Evolutionary conservation across 768 basidiomycete genomes (phyloP).

Genomic region (Pisolithus tinctorius): DNA sequence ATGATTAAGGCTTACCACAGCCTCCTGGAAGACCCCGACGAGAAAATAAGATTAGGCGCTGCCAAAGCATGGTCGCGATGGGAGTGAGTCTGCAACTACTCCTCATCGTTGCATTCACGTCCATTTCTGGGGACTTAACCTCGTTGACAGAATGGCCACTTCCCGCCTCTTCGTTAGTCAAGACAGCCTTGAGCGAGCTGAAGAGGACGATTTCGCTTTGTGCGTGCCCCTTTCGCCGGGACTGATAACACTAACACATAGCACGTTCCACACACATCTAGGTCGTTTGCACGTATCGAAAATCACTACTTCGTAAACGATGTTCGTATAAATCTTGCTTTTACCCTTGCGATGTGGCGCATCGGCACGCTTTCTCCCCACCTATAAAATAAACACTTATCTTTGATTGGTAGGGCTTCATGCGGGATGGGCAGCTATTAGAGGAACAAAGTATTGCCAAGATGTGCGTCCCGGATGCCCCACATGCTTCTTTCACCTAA

Average conservation of each 20-base stretch:
- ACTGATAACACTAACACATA: constrained; percentile 2
- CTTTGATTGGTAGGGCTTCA: constrained; percentile 53
- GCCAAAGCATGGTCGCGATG: constrained; percentile 87
- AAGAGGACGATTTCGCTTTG: constrained; percentile 72
- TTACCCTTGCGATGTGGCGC: neutral
- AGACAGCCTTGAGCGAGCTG: constrained; percentile 58
- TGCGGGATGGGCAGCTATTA: constrained; percentile 83
- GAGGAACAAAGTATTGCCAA: constrained; percentile 81
- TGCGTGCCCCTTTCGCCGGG: constrained; percentile 27
- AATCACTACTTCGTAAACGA: constrained; percentile 88
- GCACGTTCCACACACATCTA: constrained; percentile 22
- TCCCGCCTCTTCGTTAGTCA: constrained; percentile 68
- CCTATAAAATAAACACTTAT: constrained; percentile 3
- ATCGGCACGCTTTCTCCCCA: neutral
- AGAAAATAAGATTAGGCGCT: constrained; percentile 54
- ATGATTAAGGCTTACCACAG: constrained; percentile 80
- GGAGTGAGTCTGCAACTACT: constrained; percentile 56
- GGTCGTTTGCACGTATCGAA: constrained; percentile 83
- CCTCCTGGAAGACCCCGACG: constrained; percentile 67
- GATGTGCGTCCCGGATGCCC: constrained; percentile 46
- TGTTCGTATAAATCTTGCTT: constrained; percentile 30
- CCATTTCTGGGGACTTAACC: neutral
- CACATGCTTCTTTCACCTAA: neutral
- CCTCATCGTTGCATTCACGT: neutral
- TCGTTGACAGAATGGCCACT: constrained; percentile 64